Conservation (phyloP, 768 basidiomycete species). For the Tephrocybe sp. region DNA sequence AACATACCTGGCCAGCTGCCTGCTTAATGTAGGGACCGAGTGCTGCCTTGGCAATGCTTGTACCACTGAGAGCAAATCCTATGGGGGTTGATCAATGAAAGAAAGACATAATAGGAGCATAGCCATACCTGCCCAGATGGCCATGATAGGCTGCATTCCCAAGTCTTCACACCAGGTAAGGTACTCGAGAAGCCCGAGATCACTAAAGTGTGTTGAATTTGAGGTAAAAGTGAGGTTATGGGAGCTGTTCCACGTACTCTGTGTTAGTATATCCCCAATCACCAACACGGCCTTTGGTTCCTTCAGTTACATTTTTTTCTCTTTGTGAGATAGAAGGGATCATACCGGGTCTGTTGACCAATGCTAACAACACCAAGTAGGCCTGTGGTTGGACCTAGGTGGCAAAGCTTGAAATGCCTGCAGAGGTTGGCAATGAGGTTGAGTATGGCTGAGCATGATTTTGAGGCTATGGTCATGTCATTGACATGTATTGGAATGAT, state of each 20-base stretch:
- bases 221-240: not conserved
- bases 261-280: conserved; percentile 66
- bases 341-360: conserved; percentile 49
- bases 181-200: conserved; percentile 31
- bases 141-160: conserved; percentile 60
- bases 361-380: no score
- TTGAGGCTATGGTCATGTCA: no score
- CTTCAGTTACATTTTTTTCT: no score
- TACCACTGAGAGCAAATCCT: conserved; percentile 52
- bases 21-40: conserved; percentile 53
- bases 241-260: conserved; percentile 37
- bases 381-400: no score
- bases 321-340: not conserved
- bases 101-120: not conserved
- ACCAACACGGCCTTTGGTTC: conserved; percentile 47
- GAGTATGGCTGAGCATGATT: no score
- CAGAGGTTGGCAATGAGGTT: no score
- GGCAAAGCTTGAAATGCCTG: no score
- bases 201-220: conserved; percentile 19
- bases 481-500: no score
- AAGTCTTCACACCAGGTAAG: conserved; percentile 56
- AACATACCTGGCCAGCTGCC: conserved; percentile 46
- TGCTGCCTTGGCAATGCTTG: conserved; percentile 39
- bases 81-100: not conserved
- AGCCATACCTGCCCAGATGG: conserved; percentile 53